Evolutionary conservation across 768 basidiomycete genomes (phyloP).

Genomic region (Russula abietina): DNA sequence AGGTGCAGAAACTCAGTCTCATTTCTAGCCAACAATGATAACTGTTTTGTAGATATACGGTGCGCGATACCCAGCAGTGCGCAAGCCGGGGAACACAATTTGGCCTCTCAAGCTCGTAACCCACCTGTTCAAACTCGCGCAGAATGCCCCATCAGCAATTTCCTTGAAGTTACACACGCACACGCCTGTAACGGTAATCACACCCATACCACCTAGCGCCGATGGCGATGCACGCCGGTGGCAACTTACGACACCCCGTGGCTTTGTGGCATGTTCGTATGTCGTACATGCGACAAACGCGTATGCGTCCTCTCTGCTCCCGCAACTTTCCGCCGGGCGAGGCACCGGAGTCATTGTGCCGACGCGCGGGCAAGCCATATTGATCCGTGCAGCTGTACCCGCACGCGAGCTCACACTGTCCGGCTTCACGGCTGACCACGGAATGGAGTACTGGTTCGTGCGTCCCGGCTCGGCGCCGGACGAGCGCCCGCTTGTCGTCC

Average conservation of each 20-base stretch:
- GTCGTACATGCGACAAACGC: conserved; percentile 87
- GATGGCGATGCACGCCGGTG: conserved; percentile 37
- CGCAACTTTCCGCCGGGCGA: conserved; percentile 44
- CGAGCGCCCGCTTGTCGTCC: conserved; percentile 53
- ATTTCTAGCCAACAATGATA: neutral
- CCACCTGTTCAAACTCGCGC: conserved; percentile 46
- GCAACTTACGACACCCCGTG: conserved; percentile 60
- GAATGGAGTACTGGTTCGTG: conserved; percentile 81
- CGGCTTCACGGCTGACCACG: conserved; percentile 38
- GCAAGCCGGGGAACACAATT: conserved; percentile 54
- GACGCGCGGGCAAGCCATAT: conserved; percentile 62
- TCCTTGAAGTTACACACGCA: conserved; percentile 60
- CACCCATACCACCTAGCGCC: conserved; percentile 33
- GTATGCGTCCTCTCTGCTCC: conserved; percentile 73
- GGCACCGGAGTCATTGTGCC: conserved; percentile 53
- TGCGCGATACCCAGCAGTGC: conserved; percentile 46
- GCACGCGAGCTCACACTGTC: conserved; percentile 36
- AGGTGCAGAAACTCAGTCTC: conserved; percentile 33
- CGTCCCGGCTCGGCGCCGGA: conserved; percentile 37
- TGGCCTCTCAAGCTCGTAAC: conserved; percentile 83
- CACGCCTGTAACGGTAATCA: conserved; percentile 51
- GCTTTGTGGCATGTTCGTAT: conserved; percentile 49
- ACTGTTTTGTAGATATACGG: conserved; percentile 35
- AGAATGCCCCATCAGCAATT: conserved; percentile 30
- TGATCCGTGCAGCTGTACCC: conserved; percentile 39